phyloP scores from a whole-genome alignment of 345 rosid genomes.

The Hypericum perforatum region DNA sequence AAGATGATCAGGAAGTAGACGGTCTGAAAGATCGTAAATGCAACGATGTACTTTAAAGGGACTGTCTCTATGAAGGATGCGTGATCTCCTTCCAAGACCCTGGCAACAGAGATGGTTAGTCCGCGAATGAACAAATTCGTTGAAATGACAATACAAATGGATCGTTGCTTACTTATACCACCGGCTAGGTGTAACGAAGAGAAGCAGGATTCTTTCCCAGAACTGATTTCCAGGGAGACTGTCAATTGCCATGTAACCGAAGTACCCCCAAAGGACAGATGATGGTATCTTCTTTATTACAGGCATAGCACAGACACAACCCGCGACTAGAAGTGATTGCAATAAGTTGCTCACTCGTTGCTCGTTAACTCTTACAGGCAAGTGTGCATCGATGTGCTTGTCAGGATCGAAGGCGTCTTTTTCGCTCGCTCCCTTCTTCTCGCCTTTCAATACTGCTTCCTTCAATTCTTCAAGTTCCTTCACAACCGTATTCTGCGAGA shows the following conservation, averaged over 20 bases:
- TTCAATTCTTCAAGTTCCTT: no score
- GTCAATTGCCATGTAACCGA: constrained; percentile 27
- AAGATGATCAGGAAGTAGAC: constrained; percentile 20
- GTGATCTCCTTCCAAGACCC: constrained; percentile 22
- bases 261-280: constrained; percentile 26
- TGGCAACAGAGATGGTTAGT: background rate
- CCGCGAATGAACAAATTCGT: no score
- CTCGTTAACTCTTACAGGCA: constrained; percentile 24
- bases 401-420: constrained; percentile 16
- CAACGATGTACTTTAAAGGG: constrained; percentile 22
- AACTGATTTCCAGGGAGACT: constrained; percentile 27
- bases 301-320: constrained; percentile 23
- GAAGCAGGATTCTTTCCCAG: constrained; percentile 23
- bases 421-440: background rate
- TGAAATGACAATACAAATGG: no score
- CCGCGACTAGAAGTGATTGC: constrained; percentile 19
- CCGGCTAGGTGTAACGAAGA: constrained; percentile 24
- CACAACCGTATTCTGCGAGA: no score
- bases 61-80: constrained; percentile 21
- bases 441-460: no score
- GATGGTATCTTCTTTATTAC: constrained; percentile 22
- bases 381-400: constrained; percentile 20
- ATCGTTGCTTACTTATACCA: constrained; percentile 18
- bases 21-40: constrained; percentile 18
- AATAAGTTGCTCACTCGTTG: constrained; percentile 22